Evolutionary conservation across 208 protist species (phyloP), one percentile per base, ranked within the genome.

Genomic region (Blechomonas ayalai): DNA sequence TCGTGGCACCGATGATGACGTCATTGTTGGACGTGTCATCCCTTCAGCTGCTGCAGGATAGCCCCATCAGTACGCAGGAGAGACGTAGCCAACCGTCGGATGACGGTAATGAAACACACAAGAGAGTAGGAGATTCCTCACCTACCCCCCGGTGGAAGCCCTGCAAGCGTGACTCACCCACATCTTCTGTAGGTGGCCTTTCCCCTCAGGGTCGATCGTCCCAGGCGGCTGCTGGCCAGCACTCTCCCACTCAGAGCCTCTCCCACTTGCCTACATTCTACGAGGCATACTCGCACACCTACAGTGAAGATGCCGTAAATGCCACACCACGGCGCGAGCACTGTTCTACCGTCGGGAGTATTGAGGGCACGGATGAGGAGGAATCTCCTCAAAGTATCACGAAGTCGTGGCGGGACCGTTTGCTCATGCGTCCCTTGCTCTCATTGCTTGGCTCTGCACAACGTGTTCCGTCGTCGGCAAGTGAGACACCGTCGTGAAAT

Each of bases 211-310:
- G n/a, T n/a, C n/a, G n/a, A 10, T 22, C 43, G 8, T 49, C 43
- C 4, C 31, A 49, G 15, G n/a, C 31, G 4, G 29, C n/a, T 18
- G 29, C 28, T 6, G 19, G 4, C 23, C 39, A 5, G 39, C 39
- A 28, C 10, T 16, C 20, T 20, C 9, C 29, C 4, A 16, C 43
- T 25, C 28, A 28, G 29, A 33, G 26, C 41, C 19, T 25, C 41
- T 15, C 39, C 49, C 62, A 61, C 10, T 82, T 73, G 1, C 76
- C 68, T 2, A 27, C 76, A 2, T 85, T 83, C 50, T 73, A 76
- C 45, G 81, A 78, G 36, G 57, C 70, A 0, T 71, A 60, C 56
- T 78, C 72, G 12, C 61, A 74, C 5, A 47, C 23, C 32, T 49
- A 24, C 9, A 33, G 20, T 2, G 37, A 34, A 15, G 45, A 28